Conservation (phyloP, 2,329 filamentous ascomycete genomes). For the Scolecobasidium constrictum region DNA sequence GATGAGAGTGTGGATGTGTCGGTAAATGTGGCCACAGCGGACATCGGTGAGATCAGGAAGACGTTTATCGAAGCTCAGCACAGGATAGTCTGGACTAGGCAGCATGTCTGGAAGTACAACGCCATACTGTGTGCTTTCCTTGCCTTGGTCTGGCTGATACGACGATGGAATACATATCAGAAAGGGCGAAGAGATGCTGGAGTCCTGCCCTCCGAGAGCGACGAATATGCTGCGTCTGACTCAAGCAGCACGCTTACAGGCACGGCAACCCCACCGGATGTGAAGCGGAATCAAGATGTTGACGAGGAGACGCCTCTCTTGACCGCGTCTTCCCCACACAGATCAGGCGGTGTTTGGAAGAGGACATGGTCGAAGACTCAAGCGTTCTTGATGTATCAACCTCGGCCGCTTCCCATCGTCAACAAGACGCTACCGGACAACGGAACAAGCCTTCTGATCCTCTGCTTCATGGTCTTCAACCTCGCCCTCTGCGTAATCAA, state of each 20-base stretch:
- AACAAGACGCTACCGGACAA: conserved; percentile 49
- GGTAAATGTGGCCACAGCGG: neutral
- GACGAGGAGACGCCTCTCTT: neutral
- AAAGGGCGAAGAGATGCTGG: neutral
- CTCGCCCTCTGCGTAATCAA: conserved; percentile 47
- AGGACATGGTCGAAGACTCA: conserved; percentile 12
- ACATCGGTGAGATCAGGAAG: neutral
- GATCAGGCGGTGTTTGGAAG: too few relatives aligned
- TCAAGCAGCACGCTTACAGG: conserved; percentile 9
- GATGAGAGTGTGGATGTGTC: neutral
- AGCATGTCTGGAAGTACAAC: neutral
- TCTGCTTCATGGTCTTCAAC: conserved; percentile 43
- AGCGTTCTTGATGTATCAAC: conserved; percentile 43
- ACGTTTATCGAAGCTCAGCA: neutral
- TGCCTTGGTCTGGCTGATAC: neutral
- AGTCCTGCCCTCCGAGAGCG: neutral
- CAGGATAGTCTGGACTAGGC: neutral
- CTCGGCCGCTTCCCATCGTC: conserved; percentile 43
- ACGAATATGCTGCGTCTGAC: neutral
- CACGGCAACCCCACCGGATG: conserved; percentile 5
- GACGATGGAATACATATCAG: neutral
- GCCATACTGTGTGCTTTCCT: neutral
- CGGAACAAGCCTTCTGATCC: conserved; percentile 40
- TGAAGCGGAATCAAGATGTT: neutral
- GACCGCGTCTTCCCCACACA: neutral